phyloP scores from a whole-genome alignment of 306 rosid species.

The Hylodesmum podocarpum region DNA sequence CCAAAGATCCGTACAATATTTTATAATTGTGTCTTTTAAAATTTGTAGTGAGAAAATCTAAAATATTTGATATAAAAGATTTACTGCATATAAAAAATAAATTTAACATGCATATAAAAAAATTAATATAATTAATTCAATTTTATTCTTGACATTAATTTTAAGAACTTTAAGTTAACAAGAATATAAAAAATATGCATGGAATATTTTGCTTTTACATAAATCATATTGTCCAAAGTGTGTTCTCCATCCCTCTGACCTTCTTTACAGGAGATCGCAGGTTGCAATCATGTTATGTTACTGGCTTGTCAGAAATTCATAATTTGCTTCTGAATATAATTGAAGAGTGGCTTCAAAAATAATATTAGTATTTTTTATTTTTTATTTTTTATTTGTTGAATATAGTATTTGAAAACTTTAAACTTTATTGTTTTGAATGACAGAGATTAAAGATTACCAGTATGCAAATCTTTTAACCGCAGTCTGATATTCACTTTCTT shows the following conservation, averaged over 20 bases:
- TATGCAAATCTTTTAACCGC: conserved; percentile 3
- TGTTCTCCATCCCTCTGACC: conserved; percentile 10
- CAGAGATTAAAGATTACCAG: neutral
- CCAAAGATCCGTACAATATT: conserved; percentile 10
- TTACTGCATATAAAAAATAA: too few species aligned
- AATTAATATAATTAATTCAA: too few species aligned
- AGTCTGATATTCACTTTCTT: conserved; percentile 24
- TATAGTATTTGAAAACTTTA: neutral
- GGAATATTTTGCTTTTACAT: neutral
- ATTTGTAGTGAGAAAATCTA: neutral
- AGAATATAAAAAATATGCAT: too few species aligned
- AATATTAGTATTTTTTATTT: too few species aligned
- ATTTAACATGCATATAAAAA: too few species aligned
- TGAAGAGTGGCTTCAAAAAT: conserved; percentile 9
- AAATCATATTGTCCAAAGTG: conserved; percentile 25
- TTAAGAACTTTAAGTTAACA: too few species aligned
- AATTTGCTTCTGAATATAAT: conserved; percentile 25
- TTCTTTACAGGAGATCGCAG: conserved; percentile 15
- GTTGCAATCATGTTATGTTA: conserved; percentile 27
- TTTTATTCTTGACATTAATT: too few species aligned
- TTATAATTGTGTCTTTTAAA: neutral
- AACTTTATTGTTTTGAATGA: neutral
- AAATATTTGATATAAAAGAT: too few species aligned
- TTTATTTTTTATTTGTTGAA: too few species aligned
- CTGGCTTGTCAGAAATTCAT: conserved; percentile 41